Percentiles rank a stretch among this genome's conserved stretches.
Conservation (phyloP, 1,284 basidiomycete genomes). For the Papiliotrema flavescens region DNA sequence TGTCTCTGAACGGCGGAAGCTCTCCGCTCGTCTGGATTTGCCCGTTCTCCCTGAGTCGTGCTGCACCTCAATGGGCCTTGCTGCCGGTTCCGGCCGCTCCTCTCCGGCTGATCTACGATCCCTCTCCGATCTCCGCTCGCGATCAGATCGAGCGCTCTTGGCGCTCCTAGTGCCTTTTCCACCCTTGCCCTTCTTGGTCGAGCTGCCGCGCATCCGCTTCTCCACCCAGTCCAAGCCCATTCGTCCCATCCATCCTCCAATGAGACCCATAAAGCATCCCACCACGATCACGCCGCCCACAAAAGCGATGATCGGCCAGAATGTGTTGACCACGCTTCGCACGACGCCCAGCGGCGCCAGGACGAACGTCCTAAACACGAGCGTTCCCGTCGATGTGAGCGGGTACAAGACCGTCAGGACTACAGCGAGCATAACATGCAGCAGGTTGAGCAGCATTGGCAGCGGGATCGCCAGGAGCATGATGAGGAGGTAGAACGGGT, state of each 20-base stretch:
- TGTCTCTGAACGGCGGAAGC: no score
- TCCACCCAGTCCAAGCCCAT: slow-evolving; percentile 17
- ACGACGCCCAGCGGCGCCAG: slow-evolving; percentile 25
- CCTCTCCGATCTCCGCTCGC: no score
- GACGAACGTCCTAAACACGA: slow-evolving; percentile 32
- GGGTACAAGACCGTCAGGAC: slow-evolving; percentile 33
- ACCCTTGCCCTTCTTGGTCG: no score
- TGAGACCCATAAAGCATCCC: slow-evolving; percentile 35
- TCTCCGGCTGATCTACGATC: no score
- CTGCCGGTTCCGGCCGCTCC: no score
- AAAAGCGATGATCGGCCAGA: slow-evolving; percentile 42
- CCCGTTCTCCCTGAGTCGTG: no score
- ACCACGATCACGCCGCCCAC: slow-evolving; percentile 38
- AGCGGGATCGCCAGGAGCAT: slow-evolving; percentile 36
- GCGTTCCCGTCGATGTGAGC: slow-evolving; percentile 23
- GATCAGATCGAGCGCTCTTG: no score
- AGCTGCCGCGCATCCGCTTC: no score
- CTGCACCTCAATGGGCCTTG: no score
- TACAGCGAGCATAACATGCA: slow-evolving; percentile 21
- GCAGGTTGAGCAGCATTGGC: slow-evolving; percentile 26
- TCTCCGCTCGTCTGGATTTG: no score
- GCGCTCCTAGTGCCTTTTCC: no score
- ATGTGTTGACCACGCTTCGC: slow-evolving; percentile 17
- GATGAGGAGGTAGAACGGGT: slow-evolving; percentile 36
- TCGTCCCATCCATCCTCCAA: slow-evolving; percentile 34